Evolutionary conservation across 257 asterid species (phyloP).

Genomic region (Penstemon eatonii): DNA sequence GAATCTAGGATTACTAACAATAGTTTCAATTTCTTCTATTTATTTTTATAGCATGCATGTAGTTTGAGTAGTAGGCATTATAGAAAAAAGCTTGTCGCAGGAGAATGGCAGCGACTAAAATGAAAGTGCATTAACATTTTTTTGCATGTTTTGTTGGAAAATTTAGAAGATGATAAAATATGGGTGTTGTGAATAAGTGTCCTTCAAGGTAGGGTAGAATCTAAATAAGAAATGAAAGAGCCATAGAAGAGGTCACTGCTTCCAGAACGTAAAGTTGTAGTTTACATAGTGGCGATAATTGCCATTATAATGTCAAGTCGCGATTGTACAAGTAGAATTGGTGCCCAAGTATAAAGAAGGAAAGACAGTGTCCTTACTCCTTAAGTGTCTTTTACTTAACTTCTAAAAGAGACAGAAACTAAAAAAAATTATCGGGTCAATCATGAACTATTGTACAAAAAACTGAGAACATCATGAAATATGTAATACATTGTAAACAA

Average conservation of each 20-base stretch:
- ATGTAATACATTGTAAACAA: background rate
- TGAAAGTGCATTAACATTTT: background rate
- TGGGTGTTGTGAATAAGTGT: background rate
- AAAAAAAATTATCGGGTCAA: constrained; percentile 1
- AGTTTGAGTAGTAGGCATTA: background rate
- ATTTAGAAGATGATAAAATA: background rate
- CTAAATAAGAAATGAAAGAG: background rate
- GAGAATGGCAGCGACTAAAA: background rate
- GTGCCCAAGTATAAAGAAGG: background rate
- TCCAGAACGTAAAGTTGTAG: constrained; percentile 4
- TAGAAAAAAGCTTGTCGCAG: background rate
- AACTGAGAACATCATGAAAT: background rate
- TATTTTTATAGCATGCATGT: background rate
- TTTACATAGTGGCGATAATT: constrained; percentile 4
- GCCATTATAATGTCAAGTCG: constrained; percentile 9
- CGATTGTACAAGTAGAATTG: background rate
- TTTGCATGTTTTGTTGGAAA: background rate
- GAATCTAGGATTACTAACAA: background rate
- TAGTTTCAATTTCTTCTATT: background rate
- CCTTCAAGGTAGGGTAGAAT: background rate
- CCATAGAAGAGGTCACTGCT: background rate
- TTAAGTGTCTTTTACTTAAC: background rate
- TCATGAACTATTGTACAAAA: background rate
- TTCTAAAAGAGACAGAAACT: background rate
- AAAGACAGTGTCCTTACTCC: background rate